A percentile compares a stretch with the other conserved stretches of the same genome.
These are phyloP conservation scores for Tubosaeta sp. DNA, from an alignment of 768 basidiomycete genomes.

Conservation along the genomic window DNA sequence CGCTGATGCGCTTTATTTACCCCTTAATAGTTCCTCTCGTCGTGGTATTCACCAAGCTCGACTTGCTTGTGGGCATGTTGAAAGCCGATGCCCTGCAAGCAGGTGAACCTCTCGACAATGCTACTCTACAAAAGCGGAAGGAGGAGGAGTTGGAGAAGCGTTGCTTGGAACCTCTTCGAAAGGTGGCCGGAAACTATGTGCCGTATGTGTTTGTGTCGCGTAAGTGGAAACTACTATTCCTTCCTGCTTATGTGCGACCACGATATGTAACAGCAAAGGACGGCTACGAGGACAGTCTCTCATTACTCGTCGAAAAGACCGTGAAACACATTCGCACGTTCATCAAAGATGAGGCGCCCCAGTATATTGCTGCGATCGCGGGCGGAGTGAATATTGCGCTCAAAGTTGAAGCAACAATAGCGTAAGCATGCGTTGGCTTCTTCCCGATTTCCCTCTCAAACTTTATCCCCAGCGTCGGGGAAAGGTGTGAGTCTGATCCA, in stretches of 20 bases:
- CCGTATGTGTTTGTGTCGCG: not conserved
- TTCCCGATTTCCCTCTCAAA: not conserved
- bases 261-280: not conserved
- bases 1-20: not conserved
- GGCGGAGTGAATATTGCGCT: constrained; percentile 1
- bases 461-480: not conserved
- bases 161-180: not conserved
- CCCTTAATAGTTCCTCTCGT: constrained; percentile 1
- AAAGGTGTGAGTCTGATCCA: not conserved
- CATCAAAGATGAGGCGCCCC: not conserved
- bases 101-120: not conserved
- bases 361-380: not conserved
- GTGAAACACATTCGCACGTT: not conserved
- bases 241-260: not conserved
- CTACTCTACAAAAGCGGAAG: not conserved
- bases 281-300: not conserved
- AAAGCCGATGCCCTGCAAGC: not conserved
- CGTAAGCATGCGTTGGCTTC: not conserved
- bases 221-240: not conserved
- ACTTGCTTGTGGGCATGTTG: not conserved
- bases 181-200: not conserved
- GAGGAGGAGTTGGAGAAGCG: not conserved
- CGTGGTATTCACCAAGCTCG: constrained; percentile 6
- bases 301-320: not conserved
- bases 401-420: not conserved